Evolutionary conservation across 139 green algal genomes (phyloP).

Genomic region (Chlorella sp.): DNA sequence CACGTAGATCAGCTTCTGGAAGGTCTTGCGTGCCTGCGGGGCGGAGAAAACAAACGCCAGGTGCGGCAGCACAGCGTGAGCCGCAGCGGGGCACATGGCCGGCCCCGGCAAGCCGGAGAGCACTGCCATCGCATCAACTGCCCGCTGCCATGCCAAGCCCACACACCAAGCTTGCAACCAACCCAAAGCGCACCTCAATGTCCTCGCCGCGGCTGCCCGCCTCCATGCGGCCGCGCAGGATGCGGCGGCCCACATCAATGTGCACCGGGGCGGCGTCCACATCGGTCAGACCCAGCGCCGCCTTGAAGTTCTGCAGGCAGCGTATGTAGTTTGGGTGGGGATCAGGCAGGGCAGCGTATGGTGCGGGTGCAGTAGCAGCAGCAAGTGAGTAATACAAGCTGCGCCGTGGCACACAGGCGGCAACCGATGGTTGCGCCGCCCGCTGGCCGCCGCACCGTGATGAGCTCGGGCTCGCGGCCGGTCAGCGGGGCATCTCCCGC

Average conservation of each 20-base stretch:
- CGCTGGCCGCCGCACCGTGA: neutral
- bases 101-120: no score
- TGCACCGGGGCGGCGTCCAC: slow-evolving; percentile 93
- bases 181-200: slow-evolving; percentile 63
- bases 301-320: slow-evolving; percentile 87
- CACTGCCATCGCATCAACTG: no score
- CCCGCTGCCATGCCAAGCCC: no score
- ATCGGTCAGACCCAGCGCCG: slow-evolving; percentile 88
- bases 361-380: no score
- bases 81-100: no score
- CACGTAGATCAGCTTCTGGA: slow-evolving; percentile 98
- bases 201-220: slow-evolving; percentile 56
- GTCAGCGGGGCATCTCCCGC: slow-evolving; percentile 59
- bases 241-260: slow-evolving; percentile 89
- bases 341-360: no score
- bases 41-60: neutral
- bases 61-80: no score
- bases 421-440: no score
- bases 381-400: no score
- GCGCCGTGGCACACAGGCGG: no score
- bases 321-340: no score
- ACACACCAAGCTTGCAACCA: neutral
- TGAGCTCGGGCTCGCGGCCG: slow-evolving; percentile 28
- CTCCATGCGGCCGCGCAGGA: slow-evolving; percentile 82
- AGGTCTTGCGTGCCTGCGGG: slow-evolving; percentile 59